These are phyloP conservation scores for Alternaria arborescens DNA, from an alignment of 2,329 filamentous ascomycete species.

Conservation along the genomic window DNA sequence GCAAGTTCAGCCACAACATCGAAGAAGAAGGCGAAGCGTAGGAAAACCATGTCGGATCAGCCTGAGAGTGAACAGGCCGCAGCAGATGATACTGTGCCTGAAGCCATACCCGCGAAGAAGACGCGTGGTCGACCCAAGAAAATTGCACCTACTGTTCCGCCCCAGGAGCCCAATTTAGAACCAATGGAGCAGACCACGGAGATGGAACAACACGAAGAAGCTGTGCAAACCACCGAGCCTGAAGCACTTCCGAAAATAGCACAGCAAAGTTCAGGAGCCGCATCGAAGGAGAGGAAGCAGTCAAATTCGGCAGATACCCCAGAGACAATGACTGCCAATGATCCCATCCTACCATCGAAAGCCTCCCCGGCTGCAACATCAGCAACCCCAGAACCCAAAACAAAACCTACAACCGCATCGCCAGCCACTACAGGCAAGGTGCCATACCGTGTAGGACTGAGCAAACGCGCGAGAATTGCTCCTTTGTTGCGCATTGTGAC, in stretches of 20 bases:
- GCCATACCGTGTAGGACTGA: slow-evolving; percentile 59
- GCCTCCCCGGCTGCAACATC: background rate
- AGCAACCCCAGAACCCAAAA: slow-evolving; percentile 28
- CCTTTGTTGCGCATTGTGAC: slow-evolving; percentile 58
- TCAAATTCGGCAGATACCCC: background rate
- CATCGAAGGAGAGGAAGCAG: background rate
- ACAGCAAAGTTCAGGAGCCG: background rate
- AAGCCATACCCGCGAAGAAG: slow-evolving; percentile 32
- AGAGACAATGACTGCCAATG: background rate
- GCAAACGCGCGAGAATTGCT: slow-evolving; percentile 58
- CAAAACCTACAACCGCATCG: slow-evolving; percentile 29
- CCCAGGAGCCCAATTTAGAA: slow-evolving; percentile 12
- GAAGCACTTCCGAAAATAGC: background rate
- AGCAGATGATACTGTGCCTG: background rate
- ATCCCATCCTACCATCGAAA: background rate
- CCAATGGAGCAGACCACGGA: slow-evolving; percentile 5
- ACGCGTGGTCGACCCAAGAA: slow-evolving; percentile 47
- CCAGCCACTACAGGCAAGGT: slow-evolving; percentile 51
- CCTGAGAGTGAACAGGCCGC: slow-evolving; percentile 13
- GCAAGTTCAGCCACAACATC: background rate
- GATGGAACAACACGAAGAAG: background rate
- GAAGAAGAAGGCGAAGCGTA: slow-evolving; percentile 32
- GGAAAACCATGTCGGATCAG: slow-evolving; percentile 30
- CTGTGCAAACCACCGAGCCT: slow-evolving; percentile 12
- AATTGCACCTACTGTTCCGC: slow-evolving; percentile 5